These are phyloP conservation scores for Macrophomina pseudophaseolina DNA, from an alignment of 2,329 filamentous ascomycete genomes.

Conservation along the genomic window DNA sequence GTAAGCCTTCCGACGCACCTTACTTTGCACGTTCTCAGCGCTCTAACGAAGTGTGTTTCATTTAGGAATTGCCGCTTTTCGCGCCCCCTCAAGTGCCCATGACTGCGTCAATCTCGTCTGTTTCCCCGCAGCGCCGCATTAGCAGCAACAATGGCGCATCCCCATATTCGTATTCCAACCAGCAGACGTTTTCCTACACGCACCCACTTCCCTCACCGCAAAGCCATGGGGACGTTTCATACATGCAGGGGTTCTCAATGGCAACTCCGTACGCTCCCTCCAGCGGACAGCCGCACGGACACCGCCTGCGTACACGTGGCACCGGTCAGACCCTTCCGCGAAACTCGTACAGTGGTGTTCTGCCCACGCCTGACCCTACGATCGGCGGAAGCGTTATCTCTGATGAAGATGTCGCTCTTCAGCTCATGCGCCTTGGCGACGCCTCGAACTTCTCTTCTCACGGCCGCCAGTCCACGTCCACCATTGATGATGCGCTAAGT, in stretches of 20 bases:
- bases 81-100: constrained; percentile 81
- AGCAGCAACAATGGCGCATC: constrained; percentile 73
- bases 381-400: constrained; percentile 90
- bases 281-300: constrained; percentile 39
- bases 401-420: constrained; percentile 96
- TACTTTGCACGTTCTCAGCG: constrained; percentile 28
- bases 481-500: constrained; percentile 90
- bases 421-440: constrained; percentile 94
- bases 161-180: constrained; percentile 75
- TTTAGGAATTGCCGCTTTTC: constrained; percentile 91
- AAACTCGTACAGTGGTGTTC: constrained; percentile 53
- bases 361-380: constrained; percentile 92
- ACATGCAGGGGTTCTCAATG: constrained; percentile 39
- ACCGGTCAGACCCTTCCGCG: constrained; percentile 47
- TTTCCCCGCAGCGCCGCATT: constrained; percentile 85
- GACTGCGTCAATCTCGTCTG: constrained; percentile 94
- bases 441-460: constrained; percentile 87
- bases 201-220: constrained; percentile 84
- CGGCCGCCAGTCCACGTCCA: constrained; percentile 90
- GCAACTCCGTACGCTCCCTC: constrained; percentile 44
- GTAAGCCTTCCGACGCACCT: constrained; percentile 64
- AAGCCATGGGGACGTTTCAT: constrained; percentile 61
- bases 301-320: constrained; percentile 43
- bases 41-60: constrained; percentile 28
- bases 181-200: constrained; percentile 79